Evolutionary conservation across 306 rosid species (phyloP), one percentile per base, ranked within the genome.

Genomic region (Gastrolobium villosum): DNA sequence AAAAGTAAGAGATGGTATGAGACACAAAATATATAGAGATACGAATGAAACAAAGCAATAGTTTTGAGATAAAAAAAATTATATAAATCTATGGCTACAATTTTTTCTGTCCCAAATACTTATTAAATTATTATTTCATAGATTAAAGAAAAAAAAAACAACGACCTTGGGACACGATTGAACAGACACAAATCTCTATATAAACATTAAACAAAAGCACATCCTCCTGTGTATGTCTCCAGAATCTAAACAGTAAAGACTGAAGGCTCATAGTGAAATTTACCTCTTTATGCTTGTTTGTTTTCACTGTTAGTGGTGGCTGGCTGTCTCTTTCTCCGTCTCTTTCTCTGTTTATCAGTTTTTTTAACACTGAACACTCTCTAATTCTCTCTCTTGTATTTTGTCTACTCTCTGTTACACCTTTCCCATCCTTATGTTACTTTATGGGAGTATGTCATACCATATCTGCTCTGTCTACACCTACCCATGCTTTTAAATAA

Each of bases 51-150:
- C 9, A 41, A 35, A 7, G 6, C 8, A 11, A 53, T 20, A 6
- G 4, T 30, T 73, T 57, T 41, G 2, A n/a, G 49, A 66, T 31
- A 10, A 56, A 76, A 76, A 53, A 70, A 90, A 88, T 90, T 61
- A 87, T 61, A 87, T 39, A 76, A 90, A 88, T 83, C 84, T 79
- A 74, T 66, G 95, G 95, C 85, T 68, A 68, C 64, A 61, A 85
- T 80, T 86, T 82, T 82, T 55, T 46, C 79, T 66, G 76, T 20
- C 75, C 9, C 50, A 35, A 79, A 81, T 64, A 60, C 6, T 7
- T 44, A 52, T 55, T 15, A 34, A 14, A 20, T 20, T 20, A 20
- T 20, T 20, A 20, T 20, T 20, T 20, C 26, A 20, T 1, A 20
- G 26, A 20, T 20, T 20, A 20, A 56, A 63, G 9, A 34, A 34